Conservation (phyloP, 441 rosid species). For the Aleurites moluccanus region DNA sequence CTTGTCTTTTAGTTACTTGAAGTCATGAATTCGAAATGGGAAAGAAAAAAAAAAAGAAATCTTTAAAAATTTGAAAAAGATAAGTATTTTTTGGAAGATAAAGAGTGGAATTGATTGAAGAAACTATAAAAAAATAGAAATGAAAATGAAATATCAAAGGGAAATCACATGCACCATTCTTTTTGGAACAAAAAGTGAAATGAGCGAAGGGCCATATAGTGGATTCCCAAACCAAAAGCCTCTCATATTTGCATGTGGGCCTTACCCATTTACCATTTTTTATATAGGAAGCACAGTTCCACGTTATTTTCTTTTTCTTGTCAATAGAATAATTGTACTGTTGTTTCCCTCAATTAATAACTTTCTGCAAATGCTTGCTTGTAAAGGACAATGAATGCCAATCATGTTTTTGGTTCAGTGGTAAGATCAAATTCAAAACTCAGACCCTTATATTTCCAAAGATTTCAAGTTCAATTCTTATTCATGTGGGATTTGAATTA, state of each 20-base stretch:
- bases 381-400: no score
- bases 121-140: background rate
- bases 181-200: background rate
- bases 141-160: background rate
- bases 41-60: no score
- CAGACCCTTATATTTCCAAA: no score
- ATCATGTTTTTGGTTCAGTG: no score
- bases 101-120: background rate
- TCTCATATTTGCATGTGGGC: background rate
- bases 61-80: no score
- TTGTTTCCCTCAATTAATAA: background rate
- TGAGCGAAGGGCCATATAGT: background rate
- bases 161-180: conserved; percentile 1
- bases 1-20: background rate
- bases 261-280: background rate
- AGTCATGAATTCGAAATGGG: background rate
- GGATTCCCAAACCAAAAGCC: background rate
- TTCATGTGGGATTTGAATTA: no score
- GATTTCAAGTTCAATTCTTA: no score
- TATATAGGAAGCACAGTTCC: background rate
- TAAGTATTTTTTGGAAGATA: background rate
- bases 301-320: background rate
- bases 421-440: no score
- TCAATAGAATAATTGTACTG: background rate
- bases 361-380: no score